phyloP scores from a whole-genome alignment of 225 moss, liverwort and hornwort species.

The Marchantia paleacea region DNA sequence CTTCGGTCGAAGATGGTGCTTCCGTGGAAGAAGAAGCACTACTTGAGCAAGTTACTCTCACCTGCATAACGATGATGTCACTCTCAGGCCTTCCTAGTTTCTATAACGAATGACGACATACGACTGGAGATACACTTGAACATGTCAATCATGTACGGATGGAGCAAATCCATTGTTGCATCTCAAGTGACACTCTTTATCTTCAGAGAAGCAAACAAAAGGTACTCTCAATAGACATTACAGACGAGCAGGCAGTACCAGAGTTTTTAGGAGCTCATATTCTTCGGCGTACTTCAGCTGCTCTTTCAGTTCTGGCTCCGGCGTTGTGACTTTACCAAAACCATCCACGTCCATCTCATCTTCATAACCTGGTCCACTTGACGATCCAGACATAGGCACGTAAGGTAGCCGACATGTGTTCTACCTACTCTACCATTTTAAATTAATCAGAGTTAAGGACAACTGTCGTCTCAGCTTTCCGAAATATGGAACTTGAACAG shows the following conservation, averaged over 20 bases:
- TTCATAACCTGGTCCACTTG: conserved; percentile 69
- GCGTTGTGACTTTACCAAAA: conserved; percentile 36
- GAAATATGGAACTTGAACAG: not conserved
- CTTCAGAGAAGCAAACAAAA: not conserved
- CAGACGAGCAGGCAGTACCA: conserved; percentile 47
- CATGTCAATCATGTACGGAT: no score
- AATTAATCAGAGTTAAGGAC: not conserved
- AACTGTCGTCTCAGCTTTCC: not conserved
- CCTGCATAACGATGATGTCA: conserved; percentile 39
- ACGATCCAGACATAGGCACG: conserved; percentile 32
- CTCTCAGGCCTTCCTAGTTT: not conserved
- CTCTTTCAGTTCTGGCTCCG: conserved; percentile 68
- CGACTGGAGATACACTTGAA: no score
- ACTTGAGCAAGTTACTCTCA: conserved; percentile 66
- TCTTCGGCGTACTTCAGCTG: conserved; percentile 76
- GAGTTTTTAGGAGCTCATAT: conserved; percentile 64
- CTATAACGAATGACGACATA: not conserved
- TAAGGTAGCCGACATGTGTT: not conserved
- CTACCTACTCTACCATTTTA: no score
- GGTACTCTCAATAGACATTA: not conserved
- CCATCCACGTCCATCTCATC: conserved; percentile 96
- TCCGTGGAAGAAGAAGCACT: conserved; percentile 45
- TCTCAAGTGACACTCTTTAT: no score
- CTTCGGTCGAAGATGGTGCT: conserved; percentile 56
- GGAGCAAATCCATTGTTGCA: no score